Evolutionary conservation across 106 monocot genomes (phyloP), one percentile per base, ranked within the genome.

Genomic region (Iris macrosiphon): DNA sequence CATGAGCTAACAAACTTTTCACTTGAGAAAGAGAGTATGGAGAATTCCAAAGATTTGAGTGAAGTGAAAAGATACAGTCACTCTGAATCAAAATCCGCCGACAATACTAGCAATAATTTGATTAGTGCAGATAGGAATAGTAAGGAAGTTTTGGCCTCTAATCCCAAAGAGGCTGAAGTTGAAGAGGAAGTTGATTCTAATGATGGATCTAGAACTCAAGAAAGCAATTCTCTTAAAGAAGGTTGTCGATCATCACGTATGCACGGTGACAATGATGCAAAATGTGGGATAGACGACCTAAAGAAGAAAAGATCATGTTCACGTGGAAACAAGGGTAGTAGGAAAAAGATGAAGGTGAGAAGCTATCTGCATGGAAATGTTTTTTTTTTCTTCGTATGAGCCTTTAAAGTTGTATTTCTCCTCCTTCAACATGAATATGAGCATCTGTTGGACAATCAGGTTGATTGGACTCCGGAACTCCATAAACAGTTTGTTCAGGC

Each of bases 381-480:
- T n/a, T 35, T 35, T 10, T 35, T 35, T 35, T 35, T 10, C 10
- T 6, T 4, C 34, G 4, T 35, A 6, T 35, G 10, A 35, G 34
- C 34, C 13, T 49, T 49, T 14, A 49, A 49, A 2, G 3, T 46
- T 49, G 5, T 31, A 44, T 1, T 1, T 15, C 1, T 31, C 30
- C n/a, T 7, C 18, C 31, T 17, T 54, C 53, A 54, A n/a, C 34
- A 54, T 32, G 33, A 7, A 6, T 35, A 24, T 25, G 38, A 34
- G 14, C 13, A 21, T 61, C 31, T 46, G 33, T 15, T 34, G 46
- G 10, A 30, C 32, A 41, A 46, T 40, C 47, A 94, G 93, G 81
- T 94, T 21, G 93, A 94, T 49, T 94, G 93, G 93, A 79, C 93
- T 16, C 78, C 80, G 20, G 93, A 94, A 15, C 45, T 94, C 51